Evolutionary conservation across 2,329 filamentous ascomycete species (phyloP), one percentile per base, ranked within the genome.

Genomic region (Alternaria ethzedia): DNA sequence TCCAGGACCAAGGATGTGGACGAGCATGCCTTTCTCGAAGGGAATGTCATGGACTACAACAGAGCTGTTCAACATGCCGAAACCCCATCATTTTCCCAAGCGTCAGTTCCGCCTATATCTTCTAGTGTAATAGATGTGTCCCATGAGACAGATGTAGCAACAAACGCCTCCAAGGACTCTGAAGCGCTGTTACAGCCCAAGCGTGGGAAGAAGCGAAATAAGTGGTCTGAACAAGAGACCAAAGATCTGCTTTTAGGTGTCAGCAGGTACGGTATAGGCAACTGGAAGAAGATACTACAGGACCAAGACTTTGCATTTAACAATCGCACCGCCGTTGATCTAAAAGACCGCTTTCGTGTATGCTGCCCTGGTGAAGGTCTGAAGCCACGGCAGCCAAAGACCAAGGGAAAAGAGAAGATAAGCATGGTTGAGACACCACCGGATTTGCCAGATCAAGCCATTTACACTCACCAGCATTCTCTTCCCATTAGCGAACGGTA

Each of bases 171-270:
- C 6, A 36, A 25, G 49, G 50, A 44, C 74, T 21, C 30, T 43
- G 43, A 44, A 36, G 23, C 26, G 13, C 57, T 56, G 28, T 44
- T 74, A 20, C 68, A 71, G 56, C 36, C 25, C 32, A 81, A 82
- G 54, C 82, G 83, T 46, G 80, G 80, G 32, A 86, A 84, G 65
- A 86, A 85, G 65, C 87, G 83, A 49, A 88, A 86, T 58, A 86
- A 84, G 65, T 90, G 88, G 88, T 86, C 85, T 2, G 85, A 89
- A n/a, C 81, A 87, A 65, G 88, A 90, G 75, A 90, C 88, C 1
- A 82, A 81, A 26, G 82, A 86, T 66, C 75, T 90, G 25, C 79
- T 90, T 12, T 80, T 83, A 60, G 88, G 88, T 0, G 88, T 89
- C 9, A 82, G 85, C 41, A 85, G 83, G 65, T 89, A 87, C 69